Evolutionary conservation across 257 asterid species (phyloP), one percentile per base, ranked within the genome.

Genomic region (Osmanthus fragrans): DNA sequence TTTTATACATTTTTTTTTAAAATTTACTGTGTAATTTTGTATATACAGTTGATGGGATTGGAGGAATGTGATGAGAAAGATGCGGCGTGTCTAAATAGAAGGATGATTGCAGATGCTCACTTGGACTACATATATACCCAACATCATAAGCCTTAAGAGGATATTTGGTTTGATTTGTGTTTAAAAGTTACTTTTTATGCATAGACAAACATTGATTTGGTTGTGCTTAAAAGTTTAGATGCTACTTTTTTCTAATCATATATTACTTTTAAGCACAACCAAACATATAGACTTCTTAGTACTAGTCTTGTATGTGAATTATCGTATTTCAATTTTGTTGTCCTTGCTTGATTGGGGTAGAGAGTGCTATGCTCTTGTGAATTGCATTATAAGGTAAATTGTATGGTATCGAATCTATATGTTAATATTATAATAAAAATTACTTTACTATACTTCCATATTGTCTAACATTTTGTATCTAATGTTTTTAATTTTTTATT

Each of bases 91-190:
- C n/a, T 49, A 3, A 23, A 58, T 69, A 77, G 76, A 77, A 77
- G 81, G 73, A 71, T 77, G 81, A 19, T 71, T 37, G 81, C 81
- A 4, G 81, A 77, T 64, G 81, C 81, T 70, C 81, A 77, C 73
- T 51, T 77, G 72, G 81, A 77, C 25, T 77, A 77, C 34, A 77
- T 77, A 49, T 77, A 77, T 58, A 77, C 81, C 36, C 81, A 77
- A 18, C 74, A 76, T 19, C 81, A 73, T 21, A 70, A 77, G 75
- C 76, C 71, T 56, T 76, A 37, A 76, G 27, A 12, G 1, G 15
- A 19, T 6, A 39, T 72, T 40, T 72, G 79, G 65, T n/a, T n/a
- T 56, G 29, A 1, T 9, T 18, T 51, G 4, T 16, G 27, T 9
- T 56, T 2, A 56, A 56, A 19, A 56, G 3, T 19, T n/a, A 21